Evolutionary conservation across 352 stramenopile species (phyloP).

Genomic region (Phytophthora fragariaefolia): DNA sequence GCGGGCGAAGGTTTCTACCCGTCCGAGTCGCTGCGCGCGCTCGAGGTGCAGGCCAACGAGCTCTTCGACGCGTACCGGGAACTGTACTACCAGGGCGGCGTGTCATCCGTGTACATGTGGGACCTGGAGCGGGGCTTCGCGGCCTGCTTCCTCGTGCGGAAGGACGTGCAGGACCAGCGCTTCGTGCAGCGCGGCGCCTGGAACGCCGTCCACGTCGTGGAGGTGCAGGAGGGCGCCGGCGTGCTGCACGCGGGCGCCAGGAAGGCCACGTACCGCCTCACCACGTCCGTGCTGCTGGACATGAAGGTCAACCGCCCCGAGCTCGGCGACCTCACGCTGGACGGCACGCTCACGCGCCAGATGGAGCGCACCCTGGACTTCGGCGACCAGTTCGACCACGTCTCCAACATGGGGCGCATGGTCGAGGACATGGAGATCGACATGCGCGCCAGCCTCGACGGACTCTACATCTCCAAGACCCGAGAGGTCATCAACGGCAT

Average conservation of each 20-base stretch:
- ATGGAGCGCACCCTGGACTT: constrained; percentile 81
- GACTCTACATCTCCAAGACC: constrained; percentile 96
- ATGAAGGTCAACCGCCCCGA: constrained; percentile 91
- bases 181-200: constrained; percentile 90
- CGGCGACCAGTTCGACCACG: constrained; percentile 83
- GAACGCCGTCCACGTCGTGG: constrained; percentile 96
- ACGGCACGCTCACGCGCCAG: constrained; percentile 90
- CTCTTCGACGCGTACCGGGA: constrained; percentile 97
- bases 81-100: constrained; percentile 96
- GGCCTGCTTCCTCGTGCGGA: constrained; percentile 95
- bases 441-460: constrained; percentile 92
- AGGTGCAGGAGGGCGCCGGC: constrained; percentile 76
- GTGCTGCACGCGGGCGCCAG: constrained; percentile 42
- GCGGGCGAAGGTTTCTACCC: constrained; percentile 92
- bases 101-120: constrained; percentile 97
- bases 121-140: constrained; percentile 94
- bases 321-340: constrained; percentile 86
- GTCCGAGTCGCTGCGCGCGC: constrained; percentile 86
- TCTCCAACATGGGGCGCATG: constrained; percentile 95
- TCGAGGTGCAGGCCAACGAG: constrained; percentile 95
- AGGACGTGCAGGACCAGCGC: constrained; percentile 84
- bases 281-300: constrained; percentile 91
- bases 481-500: constrained; percentile 94
- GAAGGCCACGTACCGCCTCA: constrained; percentile 92
- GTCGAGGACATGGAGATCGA: constrained; percentile 97